These are phyloP conservation scores for barrel medic (Medicago truncatula) DNA, from an alignment of 306 rosid genomes.

Conservation along the genomic window MtrunA17r5.0-ANR NC_053048.1:54928501-54929000, in stretches of 20 bases:
- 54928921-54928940: slow-evolving; percentile 61
- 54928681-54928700: slow-evolving; percentile 57
- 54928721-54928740: slow-evolving; percentile 68
- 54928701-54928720: slow-evolving; percentile 60
- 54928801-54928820: slow-evolving; percentile 66
- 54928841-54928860: slow-evolving; percentile 49
- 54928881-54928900: slow-evolving; percentile 62
- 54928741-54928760: slow-evolving; percentile 59
- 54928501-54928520: slow-evolving; percentile 61
- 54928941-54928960: slow-evolving; percentile 53
- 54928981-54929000: slow-evolving; percentile 44
- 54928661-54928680: slow-evolving; percentile 67
- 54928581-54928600: slow-evolving; percentile 53
- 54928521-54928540: slow-evolving; percentile 55
- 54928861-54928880: slow-evolving; percentile 48
- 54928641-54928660: slow-evolving; percentile 68
- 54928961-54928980: slow-evolving; percentile 42
- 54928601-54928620: slow-evolving; percentile 55
- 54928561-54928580: slow-evolving; percentile 71
- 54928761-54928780: slow-evolving; percentile 63
- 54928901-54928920: slow-evolving; percentile 69
- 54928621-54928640: slow-evolving; percentile 65
- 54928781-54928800: slow-evolving; percentile 70
- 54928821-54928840: slow-evolving; percentile 61
- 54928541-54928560: slow-evolving; percentile 64